Evolutionary conservation across 371 early-diverging fungal genomes (phyloP).

Genomic region (Gilbertella persicaria): DNA sequence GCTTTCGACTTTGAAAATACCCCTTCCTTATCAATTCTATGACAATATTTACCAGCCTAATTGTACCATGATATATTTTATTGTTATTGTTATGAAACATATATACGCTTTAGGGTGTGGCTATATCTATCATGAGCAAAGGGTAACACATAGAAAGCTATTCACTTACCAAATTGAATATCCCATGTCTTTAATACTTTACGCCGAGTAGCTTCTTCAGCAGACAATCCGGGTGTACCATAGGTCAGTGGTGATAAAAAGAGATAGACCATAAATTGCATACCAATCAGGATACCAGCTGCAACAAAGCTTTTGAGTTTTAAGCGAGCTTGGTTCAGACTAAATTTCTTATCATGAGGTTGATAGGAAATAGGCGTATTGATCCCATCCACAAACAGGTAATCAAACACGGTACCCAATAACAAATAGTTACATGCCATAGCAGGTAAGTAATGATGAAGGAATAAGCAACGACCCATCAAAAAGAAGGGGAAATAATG

Average conservation of each 20-base stretch:
- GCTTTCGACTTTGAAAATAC: slow-evolving; percentile 17
- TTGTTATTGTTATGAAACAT: too few species aligned
- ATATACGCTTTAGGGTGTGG: too few species aligned
- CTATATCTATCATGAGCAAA: too few species aligned
- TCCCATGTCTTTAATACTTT: slow-evolving; percentile 79
- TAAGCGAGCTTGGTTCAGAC: neutral
- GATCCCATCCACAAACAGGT: slow-evolving; percentile 54
- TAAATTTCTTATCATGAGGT: slow-evolving; percentile 1
- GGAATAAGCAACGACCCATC: slow-evolving; percentile 93
- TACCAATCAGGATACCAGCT: slow-evolving; percentile 45
- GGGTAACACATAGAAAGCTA: neutral
- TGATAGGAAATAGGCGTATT: slow-evolving; percentile 46
- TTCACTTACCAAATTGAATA: slow-evolving; percentile 65
- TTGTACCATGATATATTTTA: too few species aligned
- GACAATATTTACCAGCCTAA: too few species aligned
- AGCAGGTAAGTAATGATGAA: slow-evolving; percentile 98
- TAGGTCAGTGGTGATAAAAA: slow-evolving; percentile 63
- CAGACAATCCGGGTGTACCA: slow-evolving; percentile 49
- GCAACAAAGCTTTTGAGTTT: slow-evolving; percentile 29
- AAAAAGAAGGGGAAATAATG: slow-evolving; percentile 98
- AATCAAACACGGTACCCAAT: slow-evolving; percentile 61
- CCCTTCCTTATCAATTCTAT: slow-evolving; percentile 18
- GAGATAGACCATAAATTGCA: slow-evolving; percentile 53
- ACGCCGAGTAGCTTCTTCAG: slow-evolving; percentile 52
- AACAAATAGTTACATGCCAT: slow-evolving; percentile 77